Evolutionary conservation across 2,329 filamentous ascomycete species (phyloP), one percentile per base, ranked within the genome.

Genomic region (Coniochaeta sp.): DNA sequence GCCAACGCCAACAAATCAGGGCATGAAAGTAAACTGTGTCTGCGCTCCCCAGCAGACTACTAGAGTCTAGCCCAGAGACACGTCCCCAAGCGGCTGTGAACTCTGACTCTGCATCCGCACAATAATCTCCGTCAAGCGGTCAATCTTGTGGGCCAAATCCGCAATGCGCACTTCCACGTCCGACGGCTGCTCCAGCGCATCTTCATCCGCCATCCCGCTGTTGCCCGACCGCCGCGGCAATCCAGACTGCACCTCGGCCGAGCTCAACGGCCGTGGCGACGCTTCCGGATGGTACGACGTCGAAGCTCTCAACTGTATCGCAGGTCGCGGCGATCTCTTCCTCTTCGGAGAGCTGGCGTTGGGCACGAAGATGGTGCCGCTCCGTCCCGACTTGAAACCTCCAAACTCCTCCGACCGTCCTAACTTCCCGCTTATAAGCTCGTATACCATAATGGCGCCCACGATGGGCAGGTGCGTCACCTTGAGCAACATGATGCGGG

Each of bases 381-480:
- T 28, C 16, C 26, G 45, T 16, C 45, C 45, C n/a, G 26, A 24
- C 60, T 72, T 74, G 66, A 75, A 78, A 26, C 68, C 73, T 52
- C 70, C 71, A 56, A 71, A 77, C 49, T 73, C 73, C 49, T 75
- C 73, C 12, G 65, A 59, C 12, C 63, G 55, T 24, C 59, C 59
- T 7, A 70, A 59, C 49, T 68, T 71, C 52, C 66, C 65, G 20
- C 67, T 66, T 45, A 79, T 56, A 59, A 71, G 71, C 67, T 89
- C 86, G 64, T 86, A 90, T n/a, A 76, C 61, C 65, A 80, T 77
- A 57, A 91, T 91, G 45, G 76, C 70, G n/a, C 69, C 79, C 26
- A 91, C 85, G 55, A 89, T 82, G 28, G 87, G 87, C 46, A 81
- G 71, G 59, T 85, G 83, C 0, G 82, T 85, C 4, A 74, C 71